Conservation (phyloP, 352 stramenopile species). For the Phytophthora podocarpi region DNA sequence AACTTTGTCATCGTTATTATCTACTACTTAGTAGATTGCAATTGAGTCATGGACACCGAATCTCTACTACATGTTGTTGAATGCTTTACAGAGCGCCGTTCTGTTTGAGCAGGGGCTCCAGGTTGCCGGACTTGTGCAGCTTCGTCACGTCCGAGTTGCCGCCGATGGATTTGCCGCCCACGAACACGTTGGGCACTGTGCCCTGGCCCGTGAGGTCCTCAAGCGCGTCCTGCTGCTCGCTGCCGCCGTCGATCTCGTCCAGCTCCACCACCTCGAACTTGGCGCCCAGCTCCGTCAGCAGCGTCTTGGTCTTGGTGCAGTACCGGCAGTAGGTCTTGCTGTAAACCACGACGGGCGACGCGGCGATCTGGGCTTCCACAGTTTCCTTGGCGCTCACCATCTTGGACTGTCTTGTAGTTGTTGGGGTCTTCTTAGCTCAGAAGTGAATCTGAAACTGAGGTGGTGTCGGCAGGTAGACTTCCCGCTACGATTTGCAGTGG, state of each 20-base stretch:
- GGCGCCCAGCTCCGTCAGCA: constrained; percentile 60
- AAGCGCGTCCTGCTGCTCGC: constrained; percentile 66
- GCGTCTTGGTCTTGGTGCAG: constrained; percentile 82
- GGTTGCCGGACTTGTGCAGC: constrained; percentile 85
- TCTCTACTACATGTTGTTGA: no score
- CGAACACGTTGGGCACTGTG: constrained; percentile 98
- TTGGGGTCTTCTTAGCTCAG: not conserved
- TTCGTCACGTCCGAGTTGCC: constrained; percentile 95
- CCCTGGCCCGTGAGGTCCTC: constrained; percentile 85
- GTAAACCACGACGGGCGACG: constrained; percentile 79
- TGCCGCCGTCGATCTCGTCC: constrained; percentile 54
- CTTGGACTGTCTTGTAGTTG: constrained; percentile 18
- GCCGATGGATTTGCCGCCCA: constrained; percentile 94
- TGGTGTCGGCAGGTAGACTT: no score
- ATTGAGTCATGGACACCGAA: no score
- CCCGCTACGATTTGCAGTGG: no score
- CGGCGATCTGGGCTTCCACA: constrained; percentile 64
- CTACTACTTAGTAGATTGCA: no score
- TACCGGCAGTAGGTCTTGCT: constrained; percentile 96
- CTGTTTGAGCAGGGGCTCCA: constrained; percentile 89
- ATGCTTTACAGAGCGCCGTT: constrained; percentile 55
- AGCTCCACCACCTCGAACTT: constrained; percentile 69
- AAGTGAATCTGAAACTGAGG: constrained; percentile 20
- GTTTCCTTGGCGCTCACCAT: constrained; percentile 71
- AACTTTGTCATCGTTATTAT: no score